Base-by-base conservation (phyloP, 805 yeast species). In the Yarrowia bubula region DNA sequence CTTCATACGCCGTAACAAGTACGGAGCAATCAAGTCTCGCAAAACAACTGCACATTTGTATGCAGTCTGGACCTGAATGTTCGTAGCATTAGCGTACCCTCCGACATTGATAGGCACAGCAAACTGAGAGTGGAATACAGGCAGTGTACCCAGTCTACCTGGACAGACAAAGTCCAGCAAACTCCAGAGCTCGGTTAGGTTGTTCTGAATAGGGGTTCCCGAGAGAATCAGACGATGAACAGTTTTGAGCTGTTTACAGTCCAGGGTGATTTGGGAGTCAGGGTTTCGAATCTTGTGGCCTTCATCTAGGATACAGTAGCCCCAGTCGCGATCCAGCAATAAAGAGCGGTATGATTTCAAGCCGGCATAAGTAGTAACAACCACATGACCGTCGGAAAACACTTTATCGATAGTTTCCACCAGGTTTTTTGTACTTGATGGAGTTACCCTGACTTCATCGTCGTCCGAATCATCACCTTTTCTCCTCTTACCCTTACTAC, bases 201-300 rank as follows among this genome's bases (percentile, higher is more conserved):
- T 95, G 75, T 95, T 95, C 73, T 95, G 99, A 64, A 95, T 92
- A 0, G 99, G 99, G 0, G 99, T 95, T 1, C 99, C 99, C 0
- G 97, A 90, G 18, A 95, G 75, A 67, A 95, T 93, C 3, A 95
- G 80, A 68, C 99, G 79, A 74, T 95, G 86, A n/a, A 86, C 84
- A 0, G 98, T 91, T 70, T 85, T 86, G 51, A 95, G 74, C 69
- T 88, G 91, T 73, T 95, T 95, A 75, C 97, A 89, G 0, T 89
- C 81, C 39, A 95, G 77, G 0, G 98, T 88, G 6, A 95, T 88
- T 64, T 86, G 96, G 65, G 95, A 86, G 72, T 95, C 92, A 0
- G 99, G 98, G 73, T 95, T 95, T 70, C 98, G 81, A 65, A 95
- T 95, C 75, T 93, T 95, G 75, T 95, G 99, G 1, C 99, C 99